Evolutionary conservation across 805 yeast species (phyloP), one percentile per base, ranked within the genome.

Genomic region (Metschnikowia lachancei): DNA sequence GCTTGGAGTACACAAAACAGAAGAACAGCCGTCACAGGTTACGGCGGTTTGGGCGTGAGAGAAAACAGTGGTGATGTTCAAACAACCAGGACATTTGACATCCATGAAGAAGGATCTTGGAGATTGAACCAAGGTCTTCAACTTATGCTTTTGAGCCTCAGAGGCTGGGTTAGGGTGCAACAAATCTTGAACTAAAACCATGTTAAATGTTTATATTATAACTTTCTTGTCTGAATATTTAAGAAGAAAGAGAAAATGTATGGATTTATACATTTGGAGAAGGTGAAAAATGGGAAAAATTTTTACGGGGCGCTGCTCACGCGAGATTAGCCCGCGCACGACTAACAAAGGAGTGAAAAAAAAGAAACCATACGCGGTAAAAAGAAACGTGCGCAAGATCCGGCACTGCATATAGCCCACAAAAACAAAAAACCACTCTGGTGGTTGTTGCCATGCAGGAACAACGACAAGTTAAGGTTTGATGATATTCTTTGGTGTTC

Each of bases 51-150:
- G 99, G 63, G 99, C 98, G 78, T 94, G 99, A 59, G 98, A 92
- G 87, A 94, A 94, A 62, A 94, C 98, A 64, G 97, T 92, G 77
- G 99, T 90, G 81, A 94, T 94, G 85, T 85, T 87, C 75, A 92
- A 82, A 82, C 99, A 94, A 67, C 99, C 98, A 77, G 95, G 98
- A 79, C 99, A 94, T 78, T 92, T 94, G 66, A 94, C 99, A 73
- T 94, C 99, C 97, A 94, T 91, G 87, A 94, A 94, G 85, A 80
- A 94, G 53, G 98, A 91, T 85, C 98, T 88, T 77, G 99, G 99
- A 57, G 87, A 74, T 76, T 92, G 97, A 63, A 94, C 99, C 71
- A 94, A 86, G 69, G 87, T 83, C 90, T 92, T 94, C 72, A 91
- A 83, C 81, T 94, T 94, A 89, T 94, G 96, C 77, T 91, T 83